Evolutionary conservation across 2,329 filamentous ascomycete species (phyloP).

Genomic region (Nigrospora osmanthi): DNA sequence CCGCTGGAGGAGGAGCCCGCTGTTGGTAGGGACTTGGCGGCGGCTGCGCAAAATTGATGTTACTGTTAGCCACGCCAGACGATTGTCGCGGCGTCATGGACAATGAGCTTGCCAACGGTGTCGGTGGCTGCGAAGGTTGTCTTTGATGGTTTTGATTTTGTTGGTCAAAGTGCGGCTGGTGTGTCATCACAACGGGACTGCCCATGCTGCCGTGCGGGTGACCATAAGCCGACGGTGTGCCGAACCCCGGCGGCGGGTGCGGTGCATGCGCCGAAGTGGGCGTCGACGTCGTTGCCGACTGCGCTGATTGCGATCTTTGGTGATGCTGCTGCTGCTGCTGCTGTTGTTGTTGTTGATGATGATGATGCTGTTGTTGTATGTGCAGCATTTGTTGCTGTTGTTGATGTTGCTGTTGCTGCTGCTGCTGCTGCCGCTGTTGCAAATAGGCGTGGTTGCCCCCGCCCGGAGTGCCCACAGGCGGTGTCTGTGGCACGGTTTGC

Average conservation of each 20-base stretch:
- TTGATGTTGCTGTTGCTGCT: slow-evolving; percentile 22
- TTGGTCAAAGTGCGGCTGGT: slow-evolving; percentile 26
- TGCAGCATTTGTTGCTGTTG: slow-evolving; percentile 30
- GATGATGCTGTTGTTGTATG: slow-evolving; percentile 28
- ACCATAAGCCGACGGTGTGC: slow-evolving; percentile 30
- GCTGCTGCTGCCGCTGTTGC: slow-evolving; percentile 27
- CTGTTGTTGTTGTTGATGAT: slow-evolving; percentile 29
- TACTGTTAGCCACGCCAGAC: slow-evolving; percentile 16
- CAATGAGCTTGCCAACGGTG: slow-evolving; percentile 44
- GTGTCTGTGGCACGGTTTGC: slow-evolving; percentile 37
- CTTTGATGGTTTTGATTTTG: slow-evolving; percentile 26
- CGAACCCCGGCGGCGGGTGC: slow-evolving; percentile 39
- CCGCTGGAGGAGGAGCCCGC: slow-evolving; percentile 25
- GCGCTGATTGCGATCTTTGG: slow-evolving; percentile 47
- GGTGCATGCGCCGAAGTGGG: slow-evolving; percentile 55
- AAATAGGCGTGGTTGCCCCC: slow-evolving; percentile 22
- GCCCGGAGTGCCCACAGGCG: slow-evolving; percentile 37
- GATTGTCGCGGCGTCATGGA: slow-evolving; percentile 34
- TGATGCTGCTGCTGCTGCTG: slow-evolving; percentile 26
- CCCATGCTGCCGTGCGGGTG: slow-evolving; percentile 25
- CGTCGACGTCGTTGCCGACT: slow-evolving; percentile 53
- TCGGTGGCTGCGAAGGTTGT: slow-evolving; percentile 45
- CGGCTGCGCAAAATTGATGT: slow-evolving; percentile 36
- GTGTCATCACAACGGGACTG: slow-evolving; percentile 42
- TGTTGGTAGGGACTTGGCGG: slow-evolving; percentile 54